Evolutionary conservation across 2,329 filamentous ascomycete species (phyloP).

Genomic region (Albophoma yamanashiensis): DNA sequence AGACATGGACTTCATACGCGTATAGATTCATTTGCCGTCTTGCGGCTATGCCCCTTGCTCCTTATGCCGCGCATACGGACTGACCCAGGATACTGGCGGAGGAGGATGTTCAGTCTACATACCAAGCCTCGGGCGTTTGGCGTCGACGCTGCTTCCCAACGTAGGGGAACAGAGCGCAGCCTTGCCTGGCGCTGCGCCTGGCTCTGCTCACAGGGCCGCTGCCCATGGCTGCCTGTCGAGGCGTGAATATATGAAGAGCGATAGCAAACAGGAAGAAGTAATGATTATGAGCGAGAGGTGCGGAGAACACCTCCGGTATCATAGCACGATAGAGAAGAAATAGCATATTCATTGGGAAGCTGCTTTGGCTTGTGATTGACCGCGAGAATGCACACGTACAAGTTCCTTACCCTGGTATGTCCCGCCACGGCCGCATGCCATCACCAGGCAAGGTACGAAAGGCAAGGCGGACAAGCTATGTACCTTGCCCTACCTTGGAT

Average conservation of each 20-base stretch:
- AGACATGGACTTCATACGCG: constrained; percentile 47
- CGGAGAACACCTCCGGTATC: neutral
- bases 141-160: neutral
- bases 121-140: neutral
- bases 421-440: neutral
- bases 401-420: neutral
- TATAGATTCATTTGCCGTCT: constrained; percentile 12
- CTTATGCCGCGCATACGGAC: neutral
- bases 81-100: neutral
- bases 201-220: neutral
- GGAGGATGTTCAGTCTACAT: neutral
- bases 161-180: neutral
- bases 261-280: neutral
- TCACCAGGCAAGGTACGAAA: too few relatives aligned
- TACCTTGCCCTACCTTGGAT: too few relatives aligned
- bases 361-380: neutral
- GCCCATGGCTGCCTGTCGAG: neutral
- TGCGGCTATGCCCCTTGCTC: neutral
- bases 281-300: neutral
- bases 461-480: too few relatives aligned
- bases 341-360: neutral
- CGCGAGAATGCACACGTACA: neutral
- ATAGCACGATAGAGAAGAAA: neutral
- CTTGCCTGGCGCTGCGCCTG: neutral
- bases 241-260: neutral